Conservation (phyloP, 1,284 basidiomycete genomes). For the Xerocomus minutiporus region DNA sequence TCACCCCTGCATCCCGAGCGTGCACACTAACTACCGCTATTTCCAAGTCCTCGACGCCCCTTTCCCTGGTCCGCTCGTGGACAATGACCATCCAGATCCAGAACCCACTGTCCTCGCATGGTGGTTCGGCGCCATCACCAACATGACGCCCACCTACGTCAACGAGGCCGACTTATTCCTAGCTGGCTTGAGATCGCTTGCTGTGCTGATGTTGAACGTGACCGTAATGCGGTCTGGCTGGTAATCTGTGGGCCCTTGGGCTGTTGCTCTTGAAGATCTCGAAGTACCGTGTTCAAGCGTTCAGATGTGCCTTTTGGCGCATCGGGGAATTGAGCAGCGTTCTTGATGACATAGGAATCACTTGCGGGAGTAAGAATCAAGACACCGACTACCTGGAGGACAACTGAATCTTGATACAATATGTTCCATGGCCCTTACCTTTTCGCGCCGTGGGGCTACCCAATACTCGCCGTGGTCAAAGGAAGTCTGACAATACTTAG, state of each 20-base stretch:
- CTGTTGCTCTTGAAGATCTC: constrained; percentile 27
- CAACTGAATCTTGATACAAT: constrained; percentile 16
- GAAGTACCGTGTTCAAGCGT: constrained; percentile 39
- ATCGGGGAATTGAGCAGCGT: constrained; percentile 41
- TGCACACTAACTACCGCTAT: constrained; percentile 95
- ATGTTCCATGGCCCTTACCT: constrained; percentile 4
- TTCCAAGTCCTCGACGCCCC: constrained; percentile 60
- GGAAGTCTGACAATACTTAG: constrained; percentile 28
- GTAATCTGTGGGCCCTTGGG: neutral
- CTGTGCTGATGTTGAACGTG: constrained; percentile 43
- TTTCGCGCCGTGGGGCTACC: constrained; percentile 34
- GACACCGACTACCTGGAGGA: constrained; percentile 26
- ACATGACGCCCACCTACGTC: constrained; percentile 92
- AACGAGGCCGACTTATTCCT: constrained; percentile 68
- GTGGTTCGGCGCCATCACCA: constrained; percentile 54
- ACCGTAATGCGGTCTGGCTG: constrained; percentile 25
- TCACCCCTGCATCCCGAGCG: constrained; percentile 85
- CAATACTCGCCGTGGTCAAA: constrained; percentile 46
- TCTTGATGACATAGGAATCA: constrained; percentile 44
- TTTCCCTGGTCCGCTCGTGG: constrained; percentile 2
- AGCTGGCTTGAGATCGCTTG: constrained; percentile 34
- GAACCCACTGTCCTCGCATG: constrained; percentile 45
- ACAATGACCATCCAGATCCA: constrained; percentile 8
- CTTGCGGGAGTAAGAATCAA: constrained; percentile 30
- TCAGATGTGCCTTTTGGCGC: constrained; percentile 47